Conservation (phyloP, 306 rosid genomes). For the Prunus davidiana region DNA sequence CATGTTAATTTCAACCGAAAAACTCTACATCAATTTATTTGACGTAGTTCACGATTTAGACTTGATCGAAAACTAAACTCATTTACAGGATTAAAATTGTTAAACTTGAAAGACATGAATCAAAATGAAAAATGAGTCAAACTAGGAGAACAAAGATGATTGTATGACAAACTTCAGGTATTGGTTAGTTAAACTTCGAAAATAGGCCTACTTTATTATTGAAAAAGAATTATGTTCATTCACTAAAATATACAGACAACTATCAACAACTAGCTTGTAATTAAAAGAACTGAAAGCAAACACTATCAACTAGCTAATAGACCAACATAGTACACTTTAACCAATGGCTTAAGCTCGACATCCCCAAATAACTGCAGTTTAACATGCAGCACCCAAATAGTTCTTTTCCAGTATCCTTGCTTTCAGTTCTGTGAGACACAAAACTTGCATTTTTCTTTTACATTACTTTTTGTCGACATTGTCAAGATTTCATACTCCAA, state of each 20-base stretch:
- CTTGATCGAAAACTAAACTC: too few relatives aligned
- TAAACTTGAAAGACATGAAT: too few relatives aligned
- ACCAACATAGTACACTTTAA: not conserved
- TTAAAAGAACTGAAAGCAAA: not conserved
- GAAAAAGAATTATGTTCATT: not conserved
- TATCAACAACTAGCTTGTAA: not conserved
- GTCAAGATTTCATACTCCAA: not conserved
- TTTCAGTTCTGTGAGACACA: not conserved
- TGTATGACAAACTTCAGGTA: too few relatives aligned
- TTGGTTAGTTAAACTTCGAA: not conserved
- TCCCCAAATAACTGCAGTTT: conserved; percentile 2
- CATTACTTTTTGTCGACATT: not conserved
- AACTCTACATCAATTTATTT: too few relatives aligned
- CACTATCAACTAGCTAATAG: not conserved
- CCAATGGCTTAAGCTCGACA: not conserved
- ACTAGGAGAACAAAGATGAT: too few relatives aligned
- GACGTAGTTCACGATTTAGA: too few relatives aligned
- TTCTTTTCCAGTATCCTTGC: not conserved
- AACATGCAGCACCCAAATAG: not conserved
- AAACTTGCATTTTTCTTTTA: not conserved
- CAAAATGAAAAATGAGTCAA: too few relatives aligned
- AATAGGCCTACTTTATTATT: not conserved
- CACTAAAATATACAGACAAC: not conserved
- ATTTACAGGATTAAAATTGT: too few relatives aligned
- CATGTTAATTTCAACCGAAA: too few relatives aligned